These are phyloP conservation scores for Eimeria praecox DNA, from an alignment of 169 alveolate species.

Conservation along the genomic window DNA sequence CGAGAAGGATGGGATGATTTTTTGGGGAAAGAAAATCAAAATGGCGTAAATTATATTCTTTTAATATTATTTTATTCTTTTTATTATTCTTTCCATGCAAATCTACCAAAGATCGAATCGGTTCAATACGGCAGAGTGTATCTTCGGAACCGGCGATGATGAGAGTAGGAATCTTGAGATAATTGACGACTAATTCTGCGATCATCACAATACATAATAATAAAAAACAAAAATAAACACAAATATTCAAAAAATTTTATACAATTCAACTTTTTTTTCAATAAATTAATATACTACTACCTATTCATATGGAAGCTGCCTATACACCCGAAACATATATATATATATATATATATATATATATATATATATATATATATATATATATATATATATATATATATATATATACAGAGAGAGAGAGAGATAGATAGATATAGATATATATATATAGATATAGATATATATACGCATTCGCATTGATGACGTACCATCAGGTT, in stretches of 20 bases:
- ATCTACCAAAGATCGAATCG: neutral
- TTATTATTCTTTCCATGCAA: neutral
- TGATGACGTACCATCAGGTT: neutral
- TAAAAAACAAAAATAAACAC: neutral
- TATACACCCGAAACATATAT: neutral
- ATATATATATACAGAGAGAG: no score
- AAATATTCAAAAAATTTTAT: no score
- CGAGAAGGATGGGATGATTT: no score
- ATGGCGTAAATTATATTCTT: neutral
- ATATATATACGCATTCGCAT: neutral
- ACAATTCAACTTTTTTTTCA: neutral
- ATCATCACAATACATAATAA: neutral
- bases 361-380: no score
- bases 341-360: no score
- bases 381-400: no score
- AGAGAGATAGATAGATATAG: no score
- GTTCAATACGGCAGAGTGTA: neutral
- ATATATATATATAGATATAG: no score
- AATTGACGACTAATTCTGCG: slow-evolving; percentile 15
- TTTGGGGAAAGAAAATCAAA: slow-evolving; percentile 11
- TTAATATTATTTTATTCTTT: neutral
- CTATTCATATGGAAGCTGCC: neutral
- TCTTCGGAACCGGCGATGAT: slow-evolving; percentile 18
- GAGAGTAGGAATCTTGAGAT: slow-evolving; percentile 12
- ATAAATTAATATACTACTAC: no score